Conservation (phyloP, 495 filamentous ascomycete species). For the Penicillium waksmanii region DNA sequence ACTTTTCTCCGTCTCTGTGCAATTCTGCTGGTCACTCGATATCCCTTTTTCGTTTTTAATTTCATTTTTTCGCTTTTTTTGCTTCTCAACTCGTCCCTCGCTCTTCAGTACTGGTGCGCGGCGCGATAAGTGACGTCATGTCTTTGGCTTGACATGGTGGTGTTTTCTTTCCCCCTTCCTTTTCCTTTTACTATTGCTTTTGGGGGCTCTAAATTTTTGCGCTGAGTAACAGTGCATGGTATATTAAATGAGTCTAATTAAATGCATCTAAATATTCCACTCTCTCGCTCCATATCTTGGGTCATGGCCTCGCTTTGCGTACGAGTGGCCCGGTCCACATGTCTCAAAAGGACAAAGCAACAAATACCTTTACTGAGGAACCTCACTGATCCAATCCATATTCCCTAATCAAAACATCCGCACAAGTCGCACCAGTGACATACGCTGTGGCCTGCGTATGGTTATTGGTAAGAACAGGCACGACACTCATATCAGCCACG, state of each 20-base stretch:
- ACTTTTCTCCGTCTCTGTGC: background rate
- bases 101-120: slow-evolving; percentile 26
- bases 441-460: slow-evolving; percentile 47
- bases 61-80: slow-evolving; percentile 27
- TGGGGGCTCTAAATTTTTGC: background rate
- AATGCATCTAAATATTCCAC: background rate
- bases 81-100: slow-evolving; percentile 15
- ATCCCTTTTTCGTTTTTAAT: slow-evolving; percentile 26
- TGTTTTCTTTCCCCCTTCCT: slow-evolving; percentile 15
- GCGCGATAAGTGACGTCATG: slow-evolving; percentile 18
- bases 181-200: background rate
- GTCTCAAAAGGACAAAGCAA: too few species aligned
- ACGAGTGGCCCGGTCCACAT: too few species aligned
- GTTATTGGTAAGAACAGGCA: slow-evolving; percentile 57
- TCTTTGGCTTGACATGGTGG: slow-evolving; percentile 20
- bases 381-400: slow-evolving; percentile 18
- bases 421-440: slow-evolving; percentile 35
- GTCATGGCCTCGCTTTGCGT: too few species aligned
- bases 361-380: too few species aligned
- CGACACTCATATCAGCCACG: slow-evolving; percentile 67
- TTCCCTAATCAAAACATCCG: slow-evolving; percentile 31
- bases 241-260: background rate
- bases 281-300: background rate
- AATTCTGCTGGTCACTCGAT: slow-evolving; percentile 14
- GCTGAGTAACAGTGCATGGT: background rate